These are phyloP conservation scores for Ceriops tagal DNA, from an alignment of 345 rosid species.

Conservation along the genomic window DNA sequence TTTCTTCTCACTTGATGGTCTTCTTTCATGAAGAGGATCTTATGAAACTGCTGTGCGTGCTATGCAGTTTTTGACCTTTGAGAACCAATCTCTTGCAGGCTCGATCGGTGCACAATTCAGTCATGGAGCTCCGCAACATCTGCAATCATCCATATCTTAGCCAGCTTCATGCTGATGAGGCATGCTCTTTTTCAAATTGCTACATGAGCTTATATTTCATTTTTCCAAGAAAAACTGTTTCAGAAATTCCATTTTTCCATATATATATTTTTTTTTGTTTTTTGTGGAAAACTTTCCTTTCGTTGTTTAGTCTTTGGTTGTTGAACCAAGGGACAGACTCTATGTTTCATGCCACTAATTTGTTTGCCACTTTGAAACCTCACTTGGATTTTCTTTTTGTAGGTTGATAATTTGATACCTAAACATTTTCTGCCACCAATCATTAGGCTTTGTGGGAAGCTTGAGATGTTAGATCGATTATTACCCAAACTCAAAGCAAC, in stretches of 20 bases:
- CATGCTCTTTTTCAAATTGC: constrained; percentile 23
- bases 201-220: constrained; percentile 5
- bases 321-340: neutral
- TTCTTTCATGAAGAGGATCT: constrained; percentile 1
- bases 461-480: constrained; percentile 90
- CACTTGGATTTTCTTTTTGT: constrained; percentile 20
- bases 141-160: constrained; percentile 96
- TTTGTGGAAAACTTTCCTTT: neutral
- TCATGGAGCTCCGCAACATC: constrained; percentile 94
- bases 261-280: neutral
- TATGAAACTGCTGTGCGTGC: neutral
- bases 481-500: constrained; percentile 89
- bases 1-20: neutral
- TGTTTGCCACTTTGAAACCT: constrained; percentile 11
- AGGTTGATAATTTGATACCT: constrained; percentile 74
- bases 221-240: neutral
- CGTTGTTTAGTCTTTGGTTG: constrained; percentile 6
- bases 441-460: constrained; percentile 86
- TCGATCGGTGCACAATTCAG: constrained; percentile 87
- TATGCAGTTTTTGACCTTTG: constrained; percentile 7
- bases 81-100: constrained; percentile 39
- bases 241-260: neutral
- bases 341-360: neutral
- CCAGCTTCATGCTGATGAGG: constrained; percentile 95
- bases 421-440: constrained; percentile 78